Base-by-base conservation (phyloP, 75 land plant species). In the Picea sitchensis region DNA sequence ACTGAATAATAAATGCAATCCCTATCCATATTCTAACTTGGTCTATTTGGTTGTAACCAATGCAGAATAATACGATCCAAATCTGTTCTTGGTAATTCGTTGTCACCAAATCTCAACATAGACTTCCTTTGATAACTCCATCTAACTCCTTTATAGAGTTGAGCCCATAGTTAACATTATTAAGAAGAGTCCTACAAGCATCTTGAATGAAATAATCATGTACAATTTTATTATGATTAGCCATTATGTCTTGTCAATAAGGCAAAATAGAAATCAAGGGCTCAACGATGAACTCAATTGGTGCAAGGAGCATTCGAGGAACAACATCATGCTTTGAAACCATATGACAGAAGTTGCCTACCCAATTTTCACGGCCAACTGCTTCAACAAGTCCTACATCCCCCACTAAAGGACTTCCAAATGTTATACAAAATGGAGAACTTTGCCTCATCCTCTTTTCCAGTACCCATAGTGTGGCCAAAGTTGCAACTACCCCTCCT, bases 321-420 rank as follows among this genome's bases (percentile, higher is more conserved):
- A 90, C 77, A 51, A 92, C 78, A 81, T 92, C 94, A 31, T 69
- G 71, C 65, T 72, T 74, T 65, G 65, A 82, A 60, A 90, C 87
- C 61, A 90, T 79, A 41, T 92, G 85, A 0, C 81, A 59, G 80
- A 92, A 90, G 57, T 51, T 69, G 47, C 65, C 6, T 13, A 83
- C 67, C 94, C 94, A 90, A 47, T 76, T 79, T 59, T 92, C 90
- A 31, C 94, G 78, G 9, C 77, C 58, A 38, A 88, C 67, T 21
- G 90, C 87, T 63, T 90, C 90, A 32, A 61, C 61, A 31, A 90
- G 75, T 11, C 83, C 63, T 21, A 31, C 32, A 64, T 90, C 84
- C 32, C 92, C 92, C 5, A 92, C 79, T 11, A 92, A 90, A 12
- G 92, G 92, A 12, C 84, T 81, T 4, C 94, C 94, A 68, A 92